These are phyloP conservation scores for Acanthamoeba lugdunensis DNA, from an alignment of 208 protist species.

Conservation along the genomic window DNA sequence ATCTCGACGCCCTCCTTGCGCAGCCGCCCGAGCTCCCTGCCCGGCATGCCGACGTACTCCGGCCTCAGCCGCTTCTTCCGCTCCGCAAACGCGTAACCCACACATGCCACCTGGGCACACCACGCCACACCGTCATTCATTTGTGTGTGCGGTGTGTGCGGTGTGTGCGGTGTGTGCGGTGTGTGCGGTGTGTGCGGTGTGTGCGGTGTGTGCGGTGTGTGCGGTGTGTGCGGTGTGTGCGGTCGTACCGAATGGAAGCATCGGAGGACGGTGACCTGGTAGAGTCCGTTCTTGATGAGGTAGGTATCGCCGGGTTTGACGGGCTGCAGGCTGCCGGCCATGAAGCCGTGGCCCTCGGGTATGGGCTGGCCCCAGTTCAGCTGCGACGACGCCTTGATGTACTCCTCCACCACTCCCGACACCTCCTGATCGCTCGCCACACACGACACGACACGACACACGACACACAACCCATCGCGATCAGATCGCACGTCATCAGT, in stretches of 20 bases:
- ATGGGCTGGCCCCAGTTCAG: constrained; percentile 26
- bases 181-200: too few relatives aligned
- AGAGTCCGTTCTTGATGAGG: constrained; percentile 43
- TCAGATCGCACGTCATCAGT: not conserved
- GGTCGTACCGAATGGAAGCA: constrained; percentile 35
- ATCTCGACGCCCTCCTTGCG: constrained; percentile 34
- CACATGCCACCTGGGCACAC: not conserved
- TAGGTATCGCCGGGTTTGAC: constrained; percentile 2
- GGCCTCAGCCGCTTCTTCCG: constrained; percentile 24
- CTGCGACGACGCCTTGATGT: not conserved
- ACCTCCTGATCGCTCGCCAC: not conserved
- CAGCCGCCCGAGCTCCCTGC: constrained; percentile 19
- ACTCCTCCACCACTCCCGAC: constrained; percentile 1
- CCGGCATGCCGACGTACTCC: constrained; percentile 13
- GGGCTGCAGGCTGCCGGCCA: not conserved
- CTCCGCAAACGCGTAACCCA: constrained; percentile 51
- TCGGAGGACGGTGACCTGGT: not conserved
- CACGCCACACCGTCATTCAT: too few relatives aligned
- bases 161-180: too few relatives aligned
- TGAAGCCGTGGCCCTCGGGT: constrained; percentile 3
- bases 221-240: not conserved
- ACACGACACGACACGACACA: not conserved
- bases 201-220: too few relatives aligned
- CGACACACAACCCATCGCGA: not conserved
- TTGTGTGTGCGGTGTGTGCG: too few relatives aligned